Evolutionary conservation across 176 grass and related monocot genomes (phyloP), one percentile per base, ranked within the genome.

Genomic region (Echinochloa phyllopogon): DNA sequence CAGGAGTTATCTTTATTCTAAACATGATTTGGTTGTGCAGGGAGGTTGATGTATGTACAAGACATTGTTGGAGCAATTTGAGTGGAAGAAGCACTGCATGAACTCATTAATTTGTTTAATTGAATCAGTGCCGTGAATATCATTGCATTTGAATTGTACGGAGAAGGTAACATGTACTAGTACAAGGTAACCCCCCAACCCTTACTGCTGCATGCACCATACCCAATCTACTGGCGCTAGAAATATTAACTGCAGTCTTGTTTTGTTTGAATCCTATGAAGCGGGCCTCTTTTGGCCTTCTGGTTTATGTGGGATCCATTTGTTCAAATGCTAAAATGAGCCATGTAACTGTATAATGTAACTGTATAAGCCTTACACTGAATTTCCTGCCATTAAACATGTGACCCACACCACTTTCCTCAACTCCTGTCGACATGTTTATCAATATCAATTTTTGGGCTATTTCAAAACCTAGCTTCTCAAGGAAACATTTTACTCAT

Each of bases 131-230:
- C 45, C 33, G 63, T 74, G 77, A 81, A 52, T 78, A 53, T 74
- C 8, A 24, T 56, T 81, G 21, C 66, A 73, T 79, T 64, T 88
- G 37, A n/a, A 72, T 78, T 78, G 12, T 71, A 71, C n/a, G n/a
- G 45, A 70, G 1, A 33, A 33, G 29, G 2, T 55, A 82, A 77
- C 37, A 23, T 61, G 21, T 36, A 47, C 29, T 33, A 33, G 29
- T 33, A 2, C 41, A 61, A 40, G 84, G 84, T 72, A 80, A 65
- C 8, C 47, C 42, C 14, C 33, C 33, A 69, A 72, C 1, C 5
- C 10, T 21, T 36, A 38, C 9, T 37, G 16, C 20, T 12, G 44
- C 36, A 25, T 75, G 44, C 15, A 75, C 3, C 0, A 23, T 42
- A 11, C 56, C 37, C 2, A 14, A 29, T 72, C 14, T 21, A 70